Evolutionary conservation across 148 eudicot genomes (phyloP).

Genomic region (Fagopyrum homotropicum): DNA sequence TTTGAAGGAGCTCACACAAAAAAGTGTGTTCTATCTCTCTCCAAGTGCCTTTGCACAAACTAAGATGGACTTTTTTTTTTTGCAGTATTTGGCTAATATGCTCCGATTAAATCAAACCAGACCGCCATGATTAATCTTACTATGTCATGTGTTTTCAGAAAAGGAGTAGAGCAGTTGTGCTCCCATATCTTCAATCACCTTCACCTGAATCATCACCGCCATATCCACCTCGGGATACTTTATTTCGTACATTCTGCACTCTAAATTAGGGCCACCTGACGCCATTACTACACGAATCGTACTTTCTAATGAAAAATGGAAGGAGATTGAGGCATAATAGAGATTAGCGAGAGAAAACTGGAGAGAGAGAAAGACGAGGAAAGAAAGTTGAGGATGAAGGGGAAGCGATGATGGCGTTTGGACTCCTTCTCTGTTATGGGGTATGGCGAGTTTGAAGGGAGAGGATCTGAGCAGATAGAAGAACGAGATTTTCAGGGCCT

Average conservation of each 20-base stretch:
- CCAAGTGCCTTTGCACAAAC: neutral
- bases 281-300: slow-evolving; percentile 16
- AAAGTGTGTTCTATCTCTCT: neutral
- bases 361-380: no score
- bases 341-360: no score
- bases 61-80: neutral
- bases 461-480: no score
- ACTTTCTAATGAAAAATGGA: neutral
- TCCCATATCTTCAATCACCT: slow-evolving; percentile 90
- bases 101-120: neutral
- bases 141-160: slow-evolving; percentile 11
- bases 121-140: slow-evolving; percentile 9
- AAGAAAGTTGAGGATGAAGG: no score
- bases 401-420: no score
- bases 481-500: no score
- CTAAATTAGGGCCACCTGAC: slow-evolving; percentile 43
- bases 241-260: slow-evolving; percentile 90
- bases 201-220: slow-evolving; percentile 92
- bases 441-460: no score
- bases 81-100: neutral
- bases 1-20: neutral
- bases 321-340: neutral
- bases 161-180: slow-evolving; percentile 20
- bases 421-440: no score
- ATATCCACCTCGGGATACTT: slow-evolving; percentile 87